A percentile compares a stretch with the other conserved stretches of the same genome.
phyloP scores from a whole-genome alignment of 768 basidiomycete genomes.

The Steccherinum ochraceum region DNA sequence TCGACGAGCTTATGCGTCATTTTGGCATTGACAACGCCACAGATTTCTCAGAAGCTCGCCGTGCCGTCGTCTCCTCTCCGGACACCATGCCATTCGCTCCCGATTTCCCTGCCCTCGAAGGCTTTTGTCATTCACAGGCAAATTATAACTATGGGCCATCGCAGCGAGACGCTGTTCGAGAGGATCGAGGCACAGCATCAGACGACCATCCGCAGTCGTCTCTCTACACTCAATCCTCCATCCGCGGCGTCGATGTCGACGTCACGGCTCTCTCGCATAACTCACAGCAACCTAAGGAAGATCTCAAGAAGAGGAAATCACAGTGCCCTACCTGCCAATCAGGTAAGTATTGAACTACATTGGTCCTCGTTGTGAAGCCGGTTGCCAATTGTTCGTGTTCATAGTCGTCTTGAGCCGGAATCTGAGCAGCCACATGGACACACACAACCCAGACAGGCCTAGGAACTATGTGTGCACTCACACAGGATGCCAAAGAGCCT shows the following conservation, averaged over 20 bases:
- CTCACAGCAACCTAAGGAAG: conserved; percentile 20
- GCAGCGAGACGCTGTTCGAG: too few species aligned
- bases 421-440: conserved; percentile 91
- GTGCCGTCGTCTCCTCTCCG: conserved; percentile 46
- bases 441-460: conserved; percentile 86
- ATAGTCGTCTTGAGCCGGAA: conserved; percentile 90
- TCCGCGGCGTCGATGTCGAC: conserved; percentile 41
- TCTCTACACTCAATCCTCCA: conserved; percentile 19
- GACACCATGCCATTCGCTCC: conserved; percentile 4
- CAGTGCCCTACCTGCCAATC: conserved; percentile 72
- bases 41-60: conserved; percentile 33
- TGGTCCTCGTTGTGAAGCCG: neutral
- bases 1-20: conserved; percentile 61
- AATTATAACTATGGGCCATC: conserved; percentile 61
- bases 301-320: conserved; percentile 73
- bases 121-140: conserved; percentile 36
- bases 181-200: conserved; percentile 38
- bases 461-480: conserved; percentile 91
- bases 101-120: conserved; percentile 39
- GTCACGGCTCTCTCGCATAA: conserved; percentile 30
- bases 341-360: conserved; percentile 37
- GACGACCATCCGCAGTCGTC: conserved; percentile 34
- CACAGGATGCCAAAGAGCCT: conserved; percentile 78
- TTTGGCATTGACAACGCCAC: conserved; percentile 12
- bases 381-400: conserved; percentile 11